Evolutionary conservation across 257 asterid species (phyloP).

Genomic region (Rubia yunnanensis): DNA sequence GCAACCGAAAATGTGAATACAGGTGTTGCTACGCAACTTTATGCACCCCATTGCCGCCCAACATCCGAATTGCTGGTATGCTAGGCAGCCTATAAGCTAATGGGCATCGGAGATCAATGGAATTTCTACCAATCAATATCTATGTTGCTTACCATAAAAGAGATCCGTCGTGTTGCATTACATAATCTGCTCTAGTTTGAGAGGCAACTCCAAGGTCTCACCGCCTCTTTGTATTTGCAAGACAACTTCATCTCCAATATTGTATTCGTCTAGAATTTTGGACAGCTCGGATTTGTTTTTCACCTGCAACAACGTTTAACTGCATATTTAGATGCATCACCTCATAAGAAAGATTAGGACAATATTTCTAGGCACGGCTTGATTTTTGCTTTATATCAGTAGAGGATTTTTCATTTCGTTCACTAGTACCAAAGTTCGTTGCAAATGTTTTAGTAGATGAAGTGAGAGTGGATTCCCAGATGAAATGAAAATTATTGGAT

Average conservation of each 20-base stretch:
- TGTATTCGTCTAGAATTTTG: conserved; percentile 65
- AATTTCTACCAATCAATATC: not conserved
- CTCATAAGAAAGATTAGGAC: not conserved
- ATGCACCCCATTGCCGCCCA: not conserved
- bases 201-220: conserved; percentile 50
- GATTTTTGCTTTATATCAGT: not conserved
- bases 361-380: not conserved
- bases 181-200: conserved; percentile 57
- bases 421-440: not conserved
- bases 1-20: not conserved
- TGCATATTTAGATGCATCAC: not conserved
- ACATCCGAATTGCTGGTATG: too few relatives aligned
- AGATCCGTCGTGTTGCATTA: conserved; percentile 7
- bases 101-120: too few relatives aligned
- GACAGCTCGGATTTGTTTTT: conserved; percentile 60
- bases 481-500: too few relatives aligned
- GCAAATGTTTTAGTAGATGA: not conserved
- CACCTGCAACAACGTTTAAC: conserved; percentile 39
- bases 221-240: conserved; percentile 55
- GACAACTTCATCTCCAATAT: conserved; percentile 58
- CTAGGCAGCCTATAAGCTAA: too few relatives aligned
- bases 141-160: too few relatives aligned
- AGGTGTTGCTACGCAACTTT: not conserved
- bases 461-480: not conserved
- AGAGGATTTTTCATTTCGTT: not conserved